phyloP scores from a whole-genome alignment of 75 land plant species.

The Chamaecyparis obtusa region DNA sequence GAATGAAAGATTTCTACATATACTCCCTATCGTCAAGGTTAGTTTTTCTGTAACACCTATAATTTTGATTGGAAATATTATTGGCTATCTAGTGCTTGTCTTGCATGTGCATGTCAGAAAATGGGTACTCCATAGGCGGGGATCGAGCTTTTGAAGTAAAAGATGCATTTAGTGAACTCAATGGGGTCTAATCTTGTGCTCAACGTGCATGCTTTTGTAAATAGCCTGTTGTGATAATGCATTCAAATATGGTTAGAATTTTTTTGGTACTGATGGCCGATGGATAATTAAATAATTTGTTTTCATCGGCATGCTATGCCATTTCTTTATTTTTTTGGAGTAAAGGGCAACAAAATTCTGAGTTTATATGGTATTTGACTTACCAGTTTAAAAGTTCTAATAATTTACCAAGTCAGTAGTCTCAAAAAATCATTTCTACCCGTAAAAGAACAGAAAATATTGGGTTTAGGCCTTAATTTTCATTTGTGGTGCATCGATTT shows the following conservation, averaged over 20 bases:
- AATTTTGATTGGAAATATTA: neutral
- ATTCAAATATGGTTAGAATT: neutral
- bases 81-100: neutral
- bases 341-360: neutral
- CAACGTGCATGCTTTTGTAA: neutral
- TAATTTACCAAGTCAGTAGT: neutral
- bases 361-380: too few species aligned
- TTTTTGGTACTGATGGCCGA: neutral
- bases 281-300: neutral
- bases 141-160: neutral
- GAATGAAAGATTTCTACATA: constrained; percentile 86
- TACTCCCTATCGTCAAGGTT: constrained; percentile 98
- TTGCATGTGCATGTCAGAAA: neutral
- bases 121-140: neutral
- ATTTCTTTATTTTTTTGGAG: neutral
- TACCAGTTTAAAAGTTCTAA: neutral
- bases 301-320: neutral
- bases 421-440: neutral
- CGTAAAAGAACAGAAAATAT: too few species aligned
- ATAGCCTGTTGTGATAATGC: neutral
- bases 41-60: neutral
- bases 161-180: neutral
- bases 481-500: neutral
- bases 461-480: neutral
- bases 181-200: neutral